Evolutionary conservation across 768 basidiomycete species (phyloP).

Genomic region (Phanerochaete carnosa): DNA sequence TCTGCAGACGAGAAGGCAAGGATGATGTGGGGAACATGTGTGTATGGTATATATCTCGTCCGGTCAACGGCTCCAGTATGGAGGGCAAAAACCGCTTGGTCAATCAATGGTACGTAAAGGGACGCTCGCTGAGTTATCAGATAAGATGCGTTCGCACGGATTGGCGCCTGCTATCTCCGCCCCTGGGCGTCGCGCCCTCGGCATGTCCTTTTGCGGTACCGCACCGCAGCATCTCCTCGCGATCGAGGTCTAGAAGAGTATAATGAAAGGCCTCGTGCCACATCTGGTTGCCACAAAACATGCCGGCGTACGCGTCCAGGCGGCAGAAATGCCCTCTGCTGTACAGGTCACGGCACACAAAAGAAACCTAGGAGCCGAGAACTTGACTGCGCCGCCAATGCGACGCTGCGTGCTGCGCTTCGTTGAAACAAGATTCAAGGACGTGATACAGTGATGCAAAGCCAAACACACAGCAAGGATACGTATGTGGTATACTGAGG

Average conservation of each 20-base stretch:
- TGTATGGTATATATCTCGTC: background rate
- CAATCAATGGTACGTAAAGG: background rate
- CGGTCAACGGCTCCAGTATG: no score
- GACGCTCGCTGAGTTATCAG: constrained; percentile 1
- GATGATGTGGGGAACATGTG: background rate
- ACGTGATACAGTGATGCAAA: background rate
- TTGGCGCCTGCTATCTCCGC: background rate
- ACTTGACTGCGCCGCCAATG: no score
- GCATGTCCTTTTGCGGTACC: background rate
- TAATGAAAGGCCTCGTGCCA: background rate
- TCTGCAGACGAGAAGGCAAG: background rate
- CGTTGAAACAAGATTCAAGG: no score
- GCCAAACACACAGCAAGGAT: background rate
- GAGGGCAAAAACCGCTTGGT: background rate
- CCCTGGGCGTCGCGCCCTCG: background rate
- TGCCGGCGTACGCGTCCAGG: background rate
- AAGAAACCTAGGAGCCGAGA: no score
- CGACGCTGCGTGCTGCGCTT: no score
- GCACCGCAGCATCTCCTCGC: background rate
- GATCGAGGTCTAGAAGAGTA: background rate
- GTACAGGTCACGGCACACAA: background rate
- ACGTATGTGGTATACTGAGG: background rate
- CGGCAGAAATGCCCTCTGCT: background rate
- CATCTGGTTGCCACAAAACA: background rate
- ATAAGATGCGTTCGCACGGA: constrained; percentile 4